Conservation (phyloP, 257 asterid genomes). For the Catharanthus roseus region DNA sequence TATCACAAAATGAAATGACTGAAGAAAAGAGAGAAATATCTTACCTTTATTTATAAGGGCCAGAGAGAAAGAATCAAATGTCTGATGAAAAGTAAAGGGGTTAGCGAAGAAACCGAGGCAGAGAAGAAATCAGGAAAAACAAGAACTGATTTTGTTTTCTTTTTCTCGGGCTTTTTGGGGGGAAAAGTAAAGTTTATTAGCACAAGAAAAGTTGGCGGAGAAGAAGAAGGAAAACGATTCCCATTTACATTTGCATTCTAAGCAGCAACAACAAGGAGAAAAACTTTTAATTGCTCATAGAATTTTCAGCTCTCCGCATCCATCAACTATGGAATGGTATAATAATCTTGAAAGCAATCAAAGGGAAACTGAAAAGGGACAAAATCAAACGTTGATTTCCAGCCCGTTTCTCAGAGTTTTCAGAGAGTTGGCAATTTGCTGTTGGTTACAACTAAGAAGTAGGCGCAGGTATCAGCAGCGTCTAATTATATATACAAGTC, state of each 20-base stretch:
- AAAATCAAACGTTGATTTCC: constrained; percentile 5
- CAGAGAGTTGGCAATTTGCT: constrained; percentile 15
- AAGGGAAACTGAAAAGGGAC: background rate
- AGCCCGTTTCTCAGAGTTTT: background rate
- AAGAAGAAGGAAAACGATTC: constrained; percentile 20
- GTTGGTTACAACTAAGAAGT: constrained; percentile 9
- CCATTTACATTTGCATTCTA: constrained; percentile 16
- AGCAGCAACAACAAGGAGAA: background rate
- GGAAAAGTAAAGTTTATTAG: background rate
- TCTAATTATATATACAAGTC: background rate
- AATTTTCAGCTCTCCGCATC: background rate
- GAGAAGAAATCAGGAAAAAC: constrained; percentile 12
- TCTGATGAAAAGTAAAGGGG: constrained; percentile 6
- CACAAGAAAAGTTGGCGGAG: constrained; percentile 29
- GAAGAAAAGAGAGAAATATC: constrained; percentile 10
- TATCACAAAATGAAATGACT: background rate
- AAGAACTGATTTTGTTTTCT: background rate
- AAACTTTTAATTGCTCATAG: background rate
- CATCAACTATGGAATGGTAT: background rate
- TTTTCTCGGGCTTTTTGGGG: constrained; percentile 6
- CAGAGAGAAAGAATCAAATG: constrained; percentile 1
- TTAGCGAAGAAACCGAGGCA: constrained; percentile 26
- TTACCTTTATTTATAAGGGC: constrained; percentile 18
- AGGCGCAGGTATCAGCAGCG: background rate
- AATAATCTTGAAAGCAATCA: constrained; percentile 11